Evolutionary conservation across 2,329 filamentous ascomycete species (phyloP).

Genomic region (Ceratocystis destructans): DNA sequence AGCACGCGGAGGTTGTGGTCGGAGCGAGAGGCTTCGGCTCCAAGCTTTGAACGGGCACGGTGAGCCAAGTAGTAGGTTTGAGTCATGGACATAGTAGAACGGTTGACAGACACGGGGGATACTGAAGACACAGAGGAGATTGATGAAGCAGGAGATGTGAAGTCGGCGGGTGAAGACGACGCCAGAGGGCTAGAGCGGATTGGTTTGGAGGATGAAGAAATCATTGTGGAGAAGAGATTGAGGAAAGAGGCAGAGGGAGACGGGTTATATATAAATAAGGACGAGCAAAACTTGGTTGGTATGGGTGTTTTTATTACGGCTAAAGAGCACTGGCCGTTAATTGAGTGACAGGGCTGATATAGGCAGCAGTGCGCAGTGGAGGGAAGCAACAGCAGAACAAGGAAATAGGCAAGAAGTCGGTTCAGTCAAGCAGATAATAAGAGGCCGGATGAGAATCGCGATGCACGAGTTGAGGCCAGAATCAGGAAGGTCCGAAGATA

Average conservation of each 20-base stretch:
- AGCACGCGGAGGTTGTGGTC: slow-evolving; percentile 93
- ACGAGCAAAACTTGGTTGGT: background rate
- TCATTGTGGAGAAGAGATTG: slow-evolving; percentile 11
- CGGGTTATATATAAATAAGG: background rate
- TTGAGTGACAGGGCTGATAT: slow-evolving; percentile 6
- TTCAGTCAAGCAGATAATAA: background rate
- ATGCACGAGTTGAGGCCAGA: background rate
- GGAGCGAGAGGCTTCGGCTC: slow-evolving; percentile 71
- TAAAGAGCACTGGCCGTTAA: slow-evolving; percentile 2
- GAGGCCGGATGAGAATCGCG: background rate
- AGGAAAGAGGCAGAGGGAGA: background rate
- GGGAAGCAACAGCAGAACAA: background rate
- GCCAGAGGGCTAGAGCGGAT: slow-evolving; percentile 13
- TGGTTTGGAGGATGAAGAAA: slow-evolving; percentile 1
- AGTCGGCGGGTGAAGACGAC: slow-evolving; percentile 21
- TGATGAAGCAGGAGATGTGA: slow-evolving; percentile 25
- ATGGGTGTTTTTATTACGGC: background rate
- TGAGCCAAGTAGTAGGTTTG: slow-evolving; percentile 98
- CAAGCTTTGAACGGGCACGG: slow-evolving; percentile 92
- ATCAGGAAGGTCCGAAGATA: background rate
- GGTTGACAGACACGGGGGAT: slow-evolving; percentile 32
- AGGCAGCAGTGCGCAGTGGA: background rate
- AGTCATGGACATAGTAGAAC: slow-evolving; percentile 88
- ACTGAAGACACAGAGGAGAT: slow-evolving; percentile 29
- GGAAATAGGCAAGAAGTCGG: background rate